phyloP scores from a whole-genome alignment of 2,329 filamentous ascomycete genomes.

The Chrysosporium keratinophilum region DNA sequence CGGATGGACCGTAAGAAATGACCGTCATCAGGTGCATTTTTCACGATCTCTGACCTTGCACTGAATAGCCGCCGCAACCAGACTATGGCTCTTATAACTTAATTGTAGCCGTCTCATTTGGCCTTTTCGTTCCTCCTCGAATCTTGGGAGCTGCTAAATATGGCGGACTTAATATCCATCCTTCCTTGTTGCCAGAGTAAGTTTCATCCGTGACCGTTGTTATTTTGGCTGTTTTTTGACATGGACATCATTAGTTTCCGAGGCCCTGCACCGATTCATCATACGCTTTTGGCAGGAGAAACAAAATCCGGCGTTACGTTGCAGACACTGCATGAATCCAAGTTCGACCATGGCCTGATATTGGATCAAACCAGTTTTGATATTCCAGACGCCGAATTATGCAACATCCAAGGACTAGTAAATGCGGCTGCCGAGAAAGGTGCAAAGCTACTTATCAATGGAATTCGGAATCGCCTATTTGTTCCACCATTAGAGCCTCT shows the following conservation, averaged over 20 bases:
- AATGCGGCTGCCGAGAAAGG: conserved; percentile 52
- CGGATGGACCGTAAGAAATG: conserved; percentile 58
- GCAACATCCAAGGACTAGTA: conserved; percentile 43
- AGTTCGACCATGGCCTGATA: conserved; percentile 70
- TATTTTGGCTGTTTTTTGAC: conserved; percentile 7
- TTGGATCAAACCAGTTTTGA: conserved; percentile 54
- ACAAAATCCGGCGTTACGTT: conserved; percentile 63
- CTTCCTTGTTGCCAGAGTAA: conserved; percentile 77
- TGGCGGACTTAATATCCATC: conserved; percentile 87
- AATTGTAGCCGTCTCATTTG: conserved; percentile 88
- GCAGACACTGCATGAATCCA: conserved; percentile 67
- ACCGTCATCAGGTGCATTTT: conserved; percentile 1
- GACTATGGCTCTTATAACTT: conserved; percentile 52
- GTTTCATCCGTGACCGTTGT: conserved; percentile 15
- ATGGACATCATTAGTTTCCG: conserved; percentile 49
- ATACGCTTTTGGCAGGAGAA: conserved; percentile 59
- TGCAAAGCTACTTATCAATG: conserved; percentile 58
- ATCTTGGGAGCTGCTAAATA: conserved; percentile 62
- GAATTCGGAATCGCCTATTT: conserved; percentile 54
- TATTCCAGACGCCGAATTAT: conserved; percentile 40
- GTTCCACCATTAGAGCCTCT: conserved; percentile 47
- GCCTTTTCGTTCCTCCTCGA: conserved; percentile 70
- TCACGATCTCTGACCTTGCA: conserved; percentile 16
- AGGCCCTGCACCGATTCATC: conserved; percentile 77
- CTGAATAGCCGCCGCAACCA: conserved; percentile 44